These are phyloP conservation scores for Pseudogymnoascus sp. DNA, from an alignment of 2,329 filamentous ascomycete genomes.

Conservation along the genomic window DNA sequence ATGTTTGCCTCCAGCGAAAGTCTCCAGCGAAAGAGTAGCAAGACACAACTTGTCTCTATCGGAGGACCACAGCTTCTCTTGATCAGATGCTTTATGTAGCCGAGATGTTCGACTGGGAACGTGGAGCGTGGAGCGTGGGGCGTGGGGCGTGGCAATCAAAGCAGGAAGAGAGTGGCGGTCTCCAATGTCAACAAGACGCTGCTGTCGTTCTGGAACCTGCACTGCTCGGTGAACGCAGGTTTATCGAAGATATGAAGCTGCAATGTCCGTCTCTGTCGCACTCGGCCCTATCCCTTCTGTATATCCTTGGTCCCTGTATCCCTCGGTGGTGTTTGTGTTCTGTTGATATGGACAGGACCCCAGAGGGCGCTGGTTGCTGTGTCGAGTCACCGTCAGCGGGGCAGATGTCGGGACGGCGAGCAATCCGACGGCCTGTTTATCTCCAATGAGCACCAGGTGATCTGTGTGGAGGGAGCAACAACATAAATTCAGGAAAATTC, in stretches of 20 bases:
- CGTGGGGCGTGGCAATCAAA: background rate
- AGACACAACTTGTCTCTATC: background rate
- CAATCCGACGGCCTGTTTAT: slow-evolving; percentile 5
- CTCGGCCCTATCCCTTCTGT: background rate
- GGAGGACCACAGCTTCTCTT: background rate
- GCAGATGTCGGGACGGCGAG: slow-evolving; percentile 1
- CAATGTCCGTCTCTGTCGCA: background rate
- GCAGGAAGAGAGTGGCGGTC: background rate
- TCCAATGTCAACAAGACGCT: background rate
- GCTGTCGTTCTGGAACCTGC: background rate
- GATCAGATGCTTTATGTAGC: background rate
- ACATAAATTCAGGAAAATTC: no score
- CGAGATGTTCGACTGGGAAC: background rate
- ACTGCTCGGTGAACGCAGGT: background rate
- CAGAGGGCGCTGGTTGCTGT: background rate
- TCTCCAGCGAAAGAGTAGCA: background rate
- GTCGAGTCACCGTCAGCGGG: slow-evolving; percentile 4
- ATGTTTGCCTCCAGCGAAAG: background rate
- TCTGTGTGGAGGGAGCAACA: background rate
- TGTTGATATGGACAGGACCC: slow-evolving; percentile 5
- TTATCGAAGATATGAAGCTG: background rate
- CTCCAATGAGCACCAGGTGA: background rate
- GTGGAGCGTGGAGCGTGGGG: background rate
- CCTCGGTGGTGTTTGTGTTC: background rate
- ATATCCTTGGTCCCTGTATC: background rate